Base-by-base conservation (phyloP, 202 grass and related monocot genomes). In the Elaeis oleifera region DNA sequence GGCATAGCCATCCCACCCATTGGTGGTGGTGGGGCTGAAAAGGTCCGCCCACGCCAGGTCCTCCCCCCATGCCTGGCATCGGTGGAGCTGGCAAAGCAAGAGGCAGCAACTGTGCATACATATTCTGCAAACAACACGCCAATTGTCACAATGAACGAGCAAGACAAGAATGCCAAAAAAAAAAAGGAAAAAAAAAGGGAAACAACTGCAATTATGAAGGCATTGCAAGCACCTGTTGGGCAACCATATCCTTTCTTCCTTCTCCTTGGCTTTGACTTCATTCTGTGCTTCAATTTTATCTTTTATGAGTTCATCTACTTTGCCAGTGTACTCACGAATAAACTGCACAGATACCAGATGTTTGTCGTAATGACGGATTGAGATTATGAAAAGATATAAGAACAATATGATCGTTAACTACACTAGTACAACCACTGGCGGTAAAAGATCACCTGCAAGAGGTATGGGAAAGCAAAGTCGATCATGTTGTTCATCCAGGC, bases 401-500 rank as follows among this genome's bases (percentile, higher is more conserved):
- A 44, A 44, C 36, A 44, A 44, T 44, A 44, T 44, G 9, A 13
- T 44, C 9, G 36, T 44, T 13, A 44, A 44, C 36, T 31, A 6
- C 28, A 31, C 28, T 44, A 44, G 11, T 44, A 44, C 36, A 44
- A 44, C 36, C 36, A 44, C 36, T 13, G 1, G 36, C 36, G 0
- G 73, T 25, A 60, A 67, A 19, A 75, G 36, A 4, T 60, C 70
- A 95, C 90, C 86, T 95, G 90, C 51, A 95, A 68, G 25, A 95
- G 75, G 69, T 90, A 95, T 36, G 90, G 90, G 80, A 95, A 95
- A 59, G 90, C 86, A 68, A 95, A 95, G 75, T 90, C 90, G 16
- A 95, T 24, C 86, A 95, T 95, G 75, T 90, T 90, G 79, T 95
- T 95, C 64, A 90, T 82, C 86, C 90, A 95, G 44, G 90, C 90